Evolutionary conservation across 108 stramenopile species (phyloP).

Genomic region (Conticribra weissflogii): DNA sequence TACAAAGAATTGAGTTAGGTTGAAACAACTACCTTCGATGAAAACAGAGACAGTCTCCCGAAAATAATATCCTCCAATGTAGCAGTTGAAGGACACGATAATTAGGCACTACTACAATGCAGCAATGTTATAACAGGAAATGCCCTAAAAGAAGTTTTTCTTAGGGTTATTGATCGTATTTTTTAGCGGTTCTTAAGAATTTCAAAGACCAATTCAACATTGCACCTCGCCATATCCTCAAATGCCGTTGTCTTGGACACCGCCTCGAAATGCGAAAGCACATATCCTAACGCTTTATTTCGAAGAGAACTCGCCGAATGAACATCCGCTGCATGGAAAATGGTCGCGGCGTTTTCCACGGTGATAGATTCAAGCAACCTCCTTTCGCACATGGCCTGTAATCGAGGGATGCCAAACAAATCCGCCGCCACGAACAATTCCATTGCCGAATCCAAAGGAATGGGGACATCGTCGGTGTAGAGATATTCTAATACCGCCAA

Average conservation of each 20-base stretch:
- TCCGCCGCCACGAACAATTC: conserved; percentile 97
- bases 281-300: conserved; percentile 89
- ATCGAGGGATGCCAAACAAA: conserved; percentile 93
- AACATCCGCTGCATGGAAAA: conserved; percentile 95
- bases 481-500: conserved; percentile 90
- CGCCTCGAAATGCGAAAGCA: conserved; percentile 93
- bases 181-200: conserved; percentile 79
- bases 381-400: conserved; percentile 96
- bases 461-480: conserved; percentile 91
- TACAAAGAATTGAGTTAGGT: no score
- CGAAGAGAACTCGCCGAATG: conserved; percentile 89
- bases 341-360: conserved; percentile 93
- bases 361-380: conserved; percentile 89
- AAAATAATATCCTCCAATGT: no score
- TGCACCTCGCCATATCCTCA: conserved; percentile 96
- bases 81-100: no score
- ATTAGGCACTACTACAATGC: no score
- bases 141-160: no score
- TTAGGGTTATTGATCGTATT: no score
- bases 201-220: conserved; percentile 97
- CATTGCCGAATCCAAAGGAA: conserved; percentile 91
- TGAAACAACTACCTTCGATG: no score
- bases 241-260: conserved; percentile 89
- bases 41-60: no score
- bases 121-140: no score